A percentile compares a stretch with the other conserved stretches of the same genome.
These are phyloP conservation scores for Lentinula novae-zelandiae DNA, from an alignment of 1,284 basidiomycete species.

Conservation along the genomic window DNA sequence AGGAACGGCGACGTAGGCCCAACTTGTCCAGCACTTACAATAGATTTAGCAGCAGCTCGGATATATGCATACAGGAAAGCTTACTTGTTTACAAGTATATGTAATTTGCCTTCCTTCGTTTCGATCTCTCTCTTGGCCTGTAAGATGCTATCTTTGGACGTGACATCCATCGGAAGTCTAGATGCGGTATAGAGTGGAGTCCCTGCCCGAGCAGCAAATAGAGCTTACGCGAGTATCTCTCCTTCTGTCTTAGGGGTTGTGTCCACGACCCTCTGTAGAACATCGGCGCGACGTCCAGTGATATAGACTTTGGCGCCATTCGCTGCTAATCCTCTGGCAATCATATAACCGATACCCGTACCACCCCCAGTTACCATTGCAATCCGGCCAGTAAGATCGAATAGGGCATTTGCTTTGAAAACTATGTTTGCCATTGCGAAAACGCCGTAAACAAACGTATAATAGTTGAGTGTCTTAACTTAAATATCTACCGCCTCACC, in stretches of 20 bases:
- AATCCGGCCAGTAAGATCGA: conserved; percentile 56
- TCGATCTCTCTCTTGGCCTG: conserved; percentile 50
- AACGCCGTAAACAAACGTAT: no score
- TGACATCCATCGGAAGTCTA: conserved; percentile 69
- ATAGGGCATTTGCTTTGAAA: conserved; percentile 38
- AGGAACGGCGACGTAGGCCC: conserved; percentile 63
- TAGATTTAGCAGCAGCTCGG: not conserved
- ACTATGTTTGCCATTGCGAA: not conserved
- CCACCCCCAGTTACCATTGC: conserved; percentile 80
- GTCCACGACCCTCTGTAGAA: conserved; percentile 52
- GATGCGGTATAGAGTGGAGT: not conserved
- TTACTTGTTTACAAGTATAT: conserved; percentile 80
- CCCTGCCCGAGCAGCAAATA: conserved; percentile 4
- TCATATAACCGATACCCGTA: conserved; percentile 60
- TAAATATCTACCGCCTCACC: not conserved
- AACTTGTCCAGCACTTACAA: conserved; percentile 61
- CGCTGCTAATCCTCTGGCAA: conserved; percentile 45
- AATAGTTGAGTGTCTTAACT: not conserved
- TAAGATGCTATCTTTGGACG: conserved; percentile 62
- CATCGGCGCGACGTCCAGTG: conserved; percentile 60
- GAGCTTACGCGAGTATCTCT: conserved; percentile 52
- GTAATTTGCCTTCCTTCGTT: conserved; percentile 63
- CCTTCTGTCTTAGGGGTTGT: conserved; percentile 46
- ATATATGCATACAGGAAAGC: conserved; percentile 17
- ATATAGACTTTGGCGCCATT: conserved; percentile 85